Evolutionary conservation across 495 filamentous ascomycete species (phyloP), one percentile per base, ranked within the genome.

Genomic region (Neurospora sp.): DNA sequence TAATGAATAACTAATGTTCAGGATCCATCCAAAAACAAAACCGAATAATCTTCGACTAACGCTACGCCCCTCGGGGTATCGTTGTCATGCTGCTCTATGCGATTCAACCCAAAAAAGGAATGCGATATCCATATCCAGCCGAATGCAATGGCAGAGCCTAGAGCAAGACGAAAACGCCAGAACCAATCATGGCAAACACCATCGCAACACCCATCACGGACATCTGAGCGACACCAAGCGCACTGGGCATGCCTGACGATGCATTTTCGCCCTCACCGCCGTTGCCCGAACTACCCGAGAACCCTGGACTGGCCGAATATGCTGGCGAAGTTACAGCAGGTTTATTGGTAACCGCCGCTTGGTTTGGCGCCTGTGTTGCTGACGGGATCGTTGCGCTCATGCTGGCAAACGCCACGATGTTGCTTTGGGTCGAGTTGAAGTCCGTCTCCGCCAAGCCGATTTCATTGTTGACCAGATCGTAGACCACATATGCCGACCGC

Each of bases 401-500:
- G 78, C 84, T 86, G 16, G 84, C 75, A 75, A 89, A 89, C 0
- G 84, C 73, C 5, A 89, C 81, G n/a, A 88, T 74, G 73, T 89
- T 85, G 48, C 79, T 87, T 10, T 81, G 77, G 0, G 92, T 92
- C 14, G 91, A 83, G 77, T 98, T 94, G 85, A 97, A 98, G 54
- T 92, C 88, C 9, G 96, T 97, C 70, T 92, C 90, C 11, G 94
- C 96, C 48, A 99, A 81, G 9, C 87, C 92, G 72, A 99, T 92
- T 80, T 95, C 86, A 82, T 97, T 94, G 82, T 97, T 97, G 41
- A 86, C 86, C 7, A 99, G 84, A 77, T 98, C 96, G 79, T 97
- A 98, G 0, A 98, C 96, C 12, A 97, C 93, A 78, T 98, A 99
- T 0, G 94, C 94, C 42, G 91, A 93, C 73, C 96, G 89, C 12